These are phyloP conservation scores for Candida ovalis DNA, from an alignment of 805 yeast species.

Conservation along the genomic window DNA sequence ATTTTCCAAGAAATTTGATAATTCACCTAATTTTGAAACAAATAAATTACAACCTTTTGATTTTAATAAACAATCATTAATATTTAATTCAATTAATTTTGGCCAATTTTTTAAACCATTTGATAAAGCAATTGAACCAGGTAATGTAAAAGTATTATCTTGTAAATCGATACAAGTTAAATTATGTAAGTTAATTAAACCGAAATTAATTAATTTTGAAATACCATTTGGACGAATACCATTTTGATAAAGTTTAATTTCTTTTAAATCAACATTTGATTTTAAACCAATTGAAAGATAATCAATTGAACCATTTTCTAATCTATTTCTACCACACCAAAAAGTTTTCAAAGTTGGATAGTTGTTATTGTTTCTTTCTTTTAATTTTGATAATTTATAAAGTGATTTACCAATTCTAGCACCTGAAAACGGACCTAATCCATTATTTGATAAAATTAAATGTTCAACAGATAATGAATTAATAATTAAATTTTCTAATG, in stretches of 20 bases:
- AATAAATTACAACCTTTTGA: constrained; percentile 66
- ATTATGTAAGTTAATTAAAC: constrained; percentile 57
- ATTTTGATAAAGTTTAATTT: constrained; percentile 80
- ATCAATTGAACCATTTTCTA: constrained; percentile 90
- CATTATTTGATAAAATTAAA: constrained; percentile 87
- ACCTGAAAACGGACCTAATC: constrained; percentile 98
- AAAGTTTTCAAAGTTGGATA: constrained; percentile 65
- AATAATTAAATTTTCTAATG: constrained; percentile 72
- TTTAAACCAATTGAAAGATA: constrained; percentile 82
- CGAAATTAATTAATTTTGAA: constrained; percentile 64
- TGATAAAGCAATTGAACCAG: constrained; percentile 65
- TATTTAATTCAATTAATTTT: constrained; percentile 67
- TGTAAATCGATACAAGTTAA: constrained; percentile 79
- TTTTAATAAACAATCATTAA: constrained; percentile 86
- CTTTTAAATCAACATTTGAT: constrained; percentile 63
- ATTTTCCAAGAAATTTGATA: constrained; percentile 30
- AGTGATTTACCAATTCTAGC: constrained; percentile 88
- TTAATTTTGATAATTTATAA: constrained; percentile 62
- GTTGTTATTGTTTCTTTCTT: constrained; percentile 21
- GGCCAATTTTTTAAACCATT: constrained; percentile 60
- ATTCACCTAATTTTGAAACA: constrained; percentile 41
- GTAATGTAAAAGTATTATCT: constrained; percentile 86
- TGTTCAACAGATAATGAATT: constrained; percentile 80
- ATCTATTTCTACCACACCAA: constrained; percentile 94
- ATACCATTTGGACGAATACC: constrained; percentile 97